A percentile compares a stretch with the other conserved stretches of the same genome.
These are phyloP conservation scores for Pinus tabuliformis DNA, from an alignment of 75 land plant genomes.

Conservation along the genomic window DNA sequence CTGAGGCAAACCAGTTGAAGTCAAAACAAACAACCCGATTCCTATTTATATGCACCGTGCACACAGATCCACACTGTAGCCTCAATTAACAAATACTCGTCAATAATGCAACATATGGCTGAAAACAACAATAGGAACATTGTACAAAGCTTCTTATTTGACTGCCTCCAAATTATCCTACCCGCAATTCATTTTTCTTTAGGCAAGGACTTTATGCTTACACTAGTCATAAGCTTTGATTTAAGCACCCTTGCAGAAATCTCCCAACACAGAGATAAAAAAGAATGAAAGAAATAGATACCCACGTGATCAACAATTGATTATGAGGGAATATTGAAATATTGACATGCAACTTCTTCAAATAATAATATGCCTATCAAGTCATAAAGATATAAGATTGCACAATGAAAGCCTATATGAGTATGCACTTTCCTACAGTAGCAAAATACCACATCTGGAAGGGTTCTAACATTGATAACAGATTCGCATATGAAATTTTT, in stretches of 20 bases:
- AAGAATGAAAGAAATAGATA: neutral
- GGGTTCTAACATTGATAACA: neutral
- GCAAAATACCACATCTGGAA: constrained; percentile 2
- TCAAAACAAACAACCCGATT: too few relatives aligned
- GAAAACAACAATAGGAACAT: too few relatives aligned
- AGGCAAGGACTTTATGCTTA: too few relatives aligned
- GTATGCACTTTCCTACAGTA: neutral
- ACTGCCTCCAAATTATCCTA: too few relatives aligned
- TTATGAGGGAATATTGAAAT: neutral
- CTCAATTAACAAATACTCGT: too few relatives aligned
- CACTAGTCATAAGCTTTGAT: too few relatives aligned
- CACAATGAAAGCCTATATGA: neutral
- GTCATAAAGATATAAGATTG: neutral
- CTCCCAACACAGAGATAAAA: neutral
- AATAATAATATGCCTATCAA: neutral
- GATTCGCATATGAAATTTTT: neutral
- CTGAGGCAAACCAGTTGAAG: constrained; percentile 28
- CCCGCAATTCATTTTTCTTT: too few relatives aligned
- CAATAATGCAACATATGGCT: too few relatives aligned
- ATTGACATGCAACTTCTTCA: neutral
- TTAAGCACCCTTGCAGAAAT: neutral
- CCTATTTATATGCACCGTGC: too few relatives aligned
- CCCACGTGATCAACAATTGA: neutral
- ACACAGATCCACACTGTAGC: too few relatives aligned
- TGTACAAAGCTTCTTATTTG: too few relatives aligned